These are phyloP conservation scores for Ilyonectria sp. DNA, from an alignment of 2,329 filamentous ascomycete species.

Conservation along the genomic window DNA sequence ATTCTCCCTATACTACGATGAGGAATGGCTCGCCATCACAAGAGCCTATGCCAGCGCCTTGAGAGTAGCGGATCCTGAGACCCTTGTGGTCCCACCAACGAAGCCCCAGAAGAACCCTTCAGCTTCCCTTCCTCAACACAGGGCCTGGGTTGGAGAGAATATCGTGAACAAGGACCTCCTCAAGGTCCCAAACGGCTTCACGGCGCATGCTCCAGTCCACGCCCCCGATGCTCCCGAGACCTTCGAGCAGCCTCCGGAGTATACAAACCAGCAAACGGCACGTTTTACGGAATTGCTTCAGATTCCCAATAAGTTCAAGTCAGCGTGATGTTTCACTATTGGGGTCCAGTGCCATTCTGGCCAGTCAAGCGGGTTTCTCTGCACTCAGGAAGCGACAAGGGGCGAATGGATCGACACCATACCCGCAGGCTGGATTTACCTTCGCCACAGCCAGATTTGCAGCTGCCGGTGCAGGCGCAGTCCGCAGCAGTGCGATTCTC, in stretches of 20 bases:
- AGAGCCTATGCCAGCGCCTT: slow-evolving; percentile 80
- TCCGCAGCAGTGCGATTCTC: too few species aligned
- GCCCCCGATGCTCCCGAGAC: slow-evolving; percentile 69
- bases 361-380: too few species aligned
- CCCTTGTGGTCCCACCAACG: slow-evolving; percentile 75
- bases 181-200: slow-evolving; percentile 82
- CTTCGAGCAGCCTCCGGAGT: slow-evolving; percentile 78
- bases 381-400: too few species aligned
- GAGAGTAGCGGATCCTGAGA: slow-evolving; percentile 75
- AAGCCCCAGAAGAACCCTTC: slow-evolving; percentile 62
- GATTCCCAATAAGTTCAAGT: slow-evolving; percentile 21
- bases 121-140: slow-evolving; percentile 40
- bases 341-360: too few species aligned
- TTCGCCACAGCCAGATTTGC: too few species aligned
- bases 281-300: slow-evolving; percentile 80
- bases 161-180: slow-evolving; percentile 75
- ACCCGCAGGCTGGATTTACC: too few species aligned
- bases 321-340: not conserved
- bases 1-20: slow-evolving; percentile 81
- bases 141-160: slow-evolving; percentile 83
- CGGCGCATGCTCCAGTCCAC: slow-evolving; percentile 80
- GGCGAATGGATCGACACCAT: too few species aligned
- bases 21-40: slow-evolving; percentile 94
- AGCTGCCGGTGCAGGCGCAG: too few species aligned
- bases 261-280: slow-evolving; percentile 88